Percentiles rank a stretch among this genome's conserved stretches.
These are phyloP conservation scores for Juglanconis oblonga DNA, from an alignment of 2,329 filamentous ascomycete genomes.

Conservation along the genomic window DNA sequence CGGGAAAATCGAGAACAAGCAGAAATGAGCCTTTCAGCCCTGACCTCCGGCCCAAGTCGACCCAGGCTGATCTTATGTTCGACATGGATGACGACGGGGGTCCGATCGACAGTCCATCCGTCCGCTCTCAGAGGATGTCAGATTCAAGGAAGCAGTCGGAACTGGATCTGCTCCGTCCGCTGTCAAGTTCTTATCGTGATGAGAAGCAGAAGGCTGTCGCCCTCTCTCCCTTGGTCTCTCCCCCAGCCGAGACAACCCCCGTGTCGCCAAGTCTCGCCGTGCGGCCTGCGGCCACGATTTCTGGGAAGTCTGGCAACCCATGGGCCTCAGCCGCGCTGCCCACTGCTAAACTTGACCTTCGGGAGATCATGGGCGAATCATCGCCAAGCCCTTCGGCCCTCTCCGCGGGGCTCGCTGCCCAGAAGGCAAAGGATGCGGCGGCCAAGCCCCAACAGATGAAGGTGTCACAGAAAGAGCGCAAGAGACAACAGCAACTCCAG, in stretches of 20 bases:
- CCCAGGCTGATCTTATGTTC: constrained; percentile 78
- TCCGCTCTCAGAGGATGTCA: constrained; percentile 25
- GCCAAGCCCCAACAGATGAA: constrained; percentile 49
- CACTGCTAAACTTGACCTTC: constrained; percentile 67
- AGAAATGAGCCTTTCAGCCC: constrained; percentile 63
- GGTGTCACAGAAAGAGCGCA: constrained; percentile 89
- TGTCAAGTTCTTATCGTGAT: constrained; percentile 37
- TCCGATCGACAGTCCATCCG: constrained; percentile 28
- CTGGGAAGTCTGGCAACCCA: constrained; percentile 34
- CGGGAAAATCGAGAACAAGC: constrained; percentile 43
- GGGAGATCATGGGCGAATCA: constrained; percentile 69
- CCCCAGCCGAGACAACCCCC: constrained; percentile 16
- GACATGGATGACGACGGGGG: constrained; percentile 81
- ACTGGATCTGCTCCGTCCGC: constrained; percentile 28
- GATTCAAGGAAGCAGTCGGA: constrained; percentile 21
- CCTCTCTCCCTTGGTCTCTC: neutral
- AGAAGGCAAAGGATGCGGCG: constrained; percentile 40
- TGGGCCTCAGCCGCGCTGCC: constrained; percentile 52
- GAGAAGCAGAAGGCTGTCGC: constrained; percentile 34
- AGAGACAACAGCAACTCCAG: constrained; percentile 73
- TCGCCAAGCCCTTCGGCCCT: constrained; percentile 48
- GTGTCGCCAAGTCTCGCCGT: constrained; percentile 7
- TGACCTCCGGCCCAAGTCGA: constrained; percentile 64
- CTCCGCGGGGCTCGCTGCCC: constrained; percentile 51
- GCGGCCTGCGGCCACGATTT: constrained; percentile 10